Conservation (phyloP, 2,329 filamentous ascomycete species). For the Aspergillus aculeatinus region DNA sequence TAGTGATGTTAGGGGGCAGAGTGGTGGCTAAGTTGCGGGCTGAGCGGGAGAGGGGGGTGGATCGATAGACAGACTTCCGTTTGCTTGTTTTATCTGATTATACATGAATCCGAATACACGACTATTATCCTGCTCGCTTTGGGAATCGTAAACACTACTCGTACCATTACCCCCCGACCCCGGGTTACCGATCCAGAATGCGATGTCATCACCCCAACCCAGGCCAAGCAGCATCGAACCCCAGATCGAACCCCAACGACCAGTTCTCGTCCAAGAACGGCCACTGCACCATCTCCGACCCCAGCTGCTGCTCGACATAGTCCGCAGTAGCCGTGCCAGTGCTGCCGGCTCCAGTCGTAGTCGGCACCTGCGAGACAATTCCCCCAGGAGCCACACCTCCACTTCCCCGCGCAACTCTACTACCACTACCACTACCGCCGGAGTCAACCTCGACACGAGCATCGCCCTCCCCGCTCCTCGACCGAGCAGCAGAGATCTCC, state of each 20-base stretch:
- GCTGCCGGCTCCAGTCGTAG: background rate
- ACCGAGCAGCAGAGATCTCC: conserved; percentile 12
- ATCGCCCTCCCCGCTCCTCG: background rate
- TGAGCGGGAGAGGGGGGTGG: background rate
- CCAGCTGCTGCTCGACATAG: conserved; percentile 23
- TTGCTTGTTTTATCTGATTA: background rate
- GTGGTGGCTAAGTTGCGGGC: conserved; percentile 4
- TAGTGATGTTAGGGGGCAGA: conserved; percentile 8
- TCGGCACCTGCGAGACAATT: conserved; percentile 13
- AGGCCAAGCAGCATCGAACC: conserved; percentile 33
- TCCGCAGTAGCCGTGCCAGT: background rate
- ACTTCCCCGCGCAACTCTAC: conserved; percentile 2
- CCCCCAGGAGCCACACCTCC: background rate
- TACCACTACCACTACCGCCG: conserved; percentile 7
- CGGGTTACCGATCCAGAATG: no score
- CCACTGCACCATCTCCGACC: conserved; percentile 40
- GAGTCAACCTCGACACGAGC: no score
- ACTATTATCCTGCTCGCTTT: no score
- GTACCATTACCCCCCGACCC: background rate
- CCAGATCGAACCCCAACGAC: conserved; percentile 36
- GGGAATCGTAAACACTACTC: background rate
- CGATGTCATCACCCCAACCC: conserved; percentile 3
- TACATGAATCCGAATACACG: no score
- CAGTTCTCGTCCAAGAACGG: conserved; percentile 39
- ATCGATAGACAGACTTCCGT: background rate